Evolutionary conservation across 257 asterid genomes (phyloP), one percentile per base, ranked within the genome.

Genomic region (Rhazya stricta): DNA sequence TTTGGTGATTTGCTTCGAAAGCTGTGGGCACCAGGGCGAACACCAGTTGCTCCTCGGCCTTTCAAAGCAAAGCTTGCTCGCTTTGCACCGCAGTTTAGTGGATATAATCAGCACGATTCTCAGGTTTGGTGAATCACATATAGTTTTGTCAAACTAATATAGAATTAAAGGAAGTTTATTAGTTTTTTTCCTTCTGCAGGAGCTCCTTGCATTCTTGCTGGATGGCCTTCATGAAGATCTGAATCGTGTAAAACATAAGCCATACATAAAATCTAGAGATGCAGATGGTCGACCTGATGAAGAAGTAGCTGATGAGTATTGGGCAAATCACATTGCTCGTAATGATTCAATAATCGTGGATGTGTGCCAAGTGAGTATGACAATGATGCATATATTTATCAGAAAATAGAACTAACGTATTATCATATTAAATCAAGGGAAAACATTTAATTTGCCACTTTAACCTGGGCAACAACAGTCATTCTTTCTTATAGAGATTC

Each of bases 141-240:
- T 76, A 62, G 71, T 63, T 66, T 66, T 37, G 32, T 18, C 0
- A 32, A 66, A 37, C 32, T 9, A 32, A 16, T 63, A 37, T 66
- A 66, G 32, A 37, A 66, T 21, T 37, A 66, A 37, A 62, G 69
- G 69, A 32, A 66, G n/a, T 66, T n/a, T 37, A 66, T 39, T 19
- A 76, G 51, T 36, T 77, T 51, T 76, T 74, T 50, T 75, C 76
- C 76, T 46, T 83, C 78, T 81, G 54, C 82, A 95, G 99, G 99
- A 95, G 82, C 97, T 95, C 81, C 99, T 95, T 70, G 99, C 98
- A 21, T 95, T 92, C 90, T 78, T 95, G 88, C 86, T 95, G 78
- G 99, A 95, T 85, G 99, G 99, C 74, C 99, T 95, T 87, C 99
- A 95, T 54, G 99, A 95, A 86, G 99, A 95, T 91, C 82, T 95